These are phyloP conservation scores for Xylaria sp. DNA, from an alignment of 2,329 filamentous ascomycete species.

Conservation along the genomic window DNA sequence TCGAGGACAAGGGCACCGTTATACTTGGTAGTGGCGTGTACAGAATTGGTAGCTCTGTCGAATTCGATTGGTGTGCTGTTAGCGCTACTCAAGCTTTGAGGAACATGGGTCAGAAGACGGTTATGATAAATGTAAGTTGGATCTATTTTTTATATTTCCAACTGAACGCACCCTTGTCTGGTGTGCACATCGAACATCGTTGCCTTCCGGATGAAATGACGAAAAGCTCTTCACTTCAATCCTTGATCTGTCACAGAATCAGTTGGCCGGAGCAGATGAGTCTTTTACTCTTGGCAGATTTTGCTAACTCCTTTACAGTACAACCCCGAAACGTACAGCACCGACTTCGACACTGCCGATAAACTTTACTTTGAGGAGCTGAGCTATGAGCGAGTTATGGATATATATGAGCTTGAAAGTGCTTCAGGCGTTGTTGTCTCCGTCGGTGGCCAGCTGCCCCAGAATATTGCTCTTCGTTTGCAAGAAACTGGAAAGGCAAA, in stretches of 20 bases:
- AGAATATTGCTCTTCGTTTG: conserved; percentile 95
- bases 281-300: conserved; percentile 10
- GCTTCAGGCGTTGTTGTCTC: conserved; percentile 92
- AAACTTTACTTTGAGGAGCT: conserved; percentile 97
- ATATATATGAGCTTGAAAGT: conserved; percentile 94
- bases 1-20: conserved; percentile 90
- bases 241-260: background rate
- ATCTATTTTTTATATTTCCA: background rate
- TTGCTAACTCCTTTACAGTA: conserved; percentile 28
- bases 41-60: conserved; percentile 95
- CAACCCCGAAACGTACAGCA: conserved; percentile 73
- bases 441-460: conserved; percentile 93
- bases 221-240: conserved; percentile 1
- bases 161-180: background rate
- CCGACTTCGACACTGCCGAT: conserved; percentile 90
- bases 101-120: conserved; percentile 92
- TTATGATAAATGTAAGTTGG: conserved; percentile 86
- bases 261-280: background rate
- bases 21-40: conserved; percentile 96
- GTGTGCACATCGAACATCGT: background rate
- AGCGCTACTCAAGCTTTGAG: conserved; percentile 86
- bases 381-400: conserved; percentile 97
- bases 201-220: background rate
- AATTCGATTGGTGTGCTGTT: conserved; percentile 99
- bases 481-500: conserved; percentile 92